Evolutionary conservation across 116 monocot species (phyloP).

Genomic region (Cymodocea nodosa): DNA sequence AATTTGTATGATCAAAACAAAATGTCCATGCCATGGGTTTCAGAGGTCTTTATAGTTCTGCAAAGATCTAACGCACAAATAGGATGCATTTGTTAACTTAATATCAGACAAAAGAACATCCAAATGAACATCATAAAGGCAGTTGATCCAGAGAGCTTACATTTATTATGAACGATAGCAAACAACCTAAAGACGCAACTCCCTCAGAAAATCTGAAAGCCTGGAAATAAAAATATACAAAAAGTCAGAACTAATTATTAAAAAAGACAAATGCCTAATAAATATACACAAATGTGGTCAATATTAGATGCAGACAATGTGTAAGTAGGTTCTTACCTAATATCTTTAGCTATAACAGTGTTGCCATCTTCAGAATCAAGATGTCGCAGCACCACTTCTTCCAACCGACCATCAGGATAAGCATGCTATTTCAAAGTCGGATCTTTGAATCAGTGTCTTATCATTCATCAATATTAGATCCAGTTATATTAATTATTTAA

Average conservation of each 20-base stretch:
- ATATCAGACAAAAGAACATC: no score
- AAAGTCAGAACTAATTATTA: neutral
- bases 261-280: neutral
- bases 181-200: slow-evolving; percentile 36
- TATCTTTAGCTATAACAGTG: slow-evolving; percentile 77
- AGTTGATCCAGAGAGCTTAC: neutral
- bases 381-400: slow-evolving; percentile 79
- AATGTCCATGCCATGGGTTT: no score
- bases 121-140: neutral
- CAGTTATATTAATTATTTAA: neutral
- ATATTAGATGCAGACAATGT: neutral
- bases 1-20: no score
- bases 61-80: no score
- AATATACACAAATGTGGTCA: neutral
- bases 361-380: slow-evolving; percentile 84
- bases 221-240: slow-evolving; percentile 20
- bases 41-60: no score
- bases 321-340: slow-evolving; percentile 37
- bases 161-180: neutral
- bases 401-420: slow-evolving; percentile 80
- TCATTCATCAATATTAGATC: neutral
- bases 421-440: slow-evolving; percentile 49
- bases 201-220: slow-evolving; percentile 70
- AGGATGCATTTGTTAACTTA: no score
- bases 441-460: neutral